Base-by-base conservation (phyloP, 345 rosid genomes). In the Syzygium oleosum region DNA sequence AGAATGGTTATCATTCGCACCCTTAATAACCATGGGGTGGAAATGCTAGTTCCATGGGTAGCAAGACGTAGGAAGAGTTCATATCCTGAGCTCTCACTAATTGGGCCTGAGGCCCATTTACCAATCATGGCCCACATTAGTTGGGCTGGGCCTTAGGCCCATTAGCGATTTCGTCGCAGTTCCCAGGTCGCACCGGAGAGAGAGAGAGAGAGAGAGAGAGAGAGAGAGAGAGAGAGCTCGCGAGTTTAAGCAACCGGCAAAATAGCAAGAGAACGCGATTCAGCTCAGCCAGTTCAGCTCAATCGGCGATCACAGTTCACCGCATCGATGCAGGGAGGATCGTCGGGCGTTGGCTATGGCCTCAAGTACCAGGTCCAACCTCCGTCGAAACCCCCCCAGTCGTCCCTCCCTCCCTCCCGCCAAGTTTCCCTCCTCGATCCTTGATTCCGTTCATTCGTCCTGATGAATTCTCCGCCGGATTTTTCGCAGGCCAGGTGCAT, bases 321-420 rank as follows among this genome's bases (percentile, higher is more conserved):
- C 29, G 65, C 86, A 27, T 21, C 87, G 87, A 97, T 97, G 99
- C 98, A 95, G 91, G 99, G 99, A 91, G 98, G 94, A 87, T 95
- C 97, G 2, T 94, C 97, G 53, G 99, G 99, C 86, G 89, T 95
- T 22, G 98, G 99, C 87, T 95, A 95, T 78, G 98, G 99, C 55
- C 95, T 97, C 90, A 97, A 97, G 85, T 96, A 94, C 88, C 99
- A 96, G 98, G 99, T 95, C 59, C 46, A 43, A 84, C 22, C 46
- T 22, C 34, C 25, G 46, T 85, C 21, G 12, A 61, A 84, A 25
- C 85, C 29, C 91, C 23, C 43, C n/a, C 63, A 58, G 14, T 12
- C 53, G 65, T 5, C 88, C 61, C 1, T 85, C 56, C 25, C 27
- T 34, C 61, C 13, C 46, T 43, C 6, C 86, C 85, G n/a, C 87